These are phyloP conservation scores for Diutina pseudorugosa DNA, from an alignment of 1,139 yeast genomes.

Conservation along the genomic window DNA sequence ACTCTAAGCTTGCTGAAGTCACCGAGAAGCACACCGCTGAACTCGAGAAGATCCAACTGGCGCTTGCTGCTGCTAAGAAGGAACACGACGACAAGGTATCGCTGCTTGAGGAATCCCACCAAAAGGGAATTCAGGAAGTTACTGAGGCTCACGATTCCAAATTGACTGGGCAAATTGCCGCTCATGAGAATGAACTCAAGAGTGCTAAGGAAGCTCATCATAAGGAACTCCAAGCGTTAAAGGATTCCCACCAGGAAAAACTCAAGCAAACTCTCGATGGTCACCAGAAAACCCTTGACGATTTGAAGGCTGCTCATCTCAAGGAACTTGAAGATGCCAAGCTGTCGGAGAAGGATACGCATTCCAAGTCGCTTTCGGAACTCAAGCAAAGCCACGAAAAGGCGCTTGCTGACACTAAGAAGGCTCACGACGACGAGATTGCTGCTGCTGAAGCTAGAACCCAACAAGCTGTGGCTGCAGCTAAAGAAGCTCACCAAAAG, in stretches of 20 bases:
- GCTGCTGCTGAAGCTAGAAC: neutral
- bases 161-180: neutral
- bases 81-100: neutral
- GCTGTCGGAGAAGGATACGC: neutral
- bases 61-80: neutral
- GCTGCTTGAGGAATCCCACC: neutral
- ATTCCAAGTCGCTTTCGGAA: neutral
- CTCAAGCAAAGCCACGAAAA: neutral
- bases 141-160: slow-evolving; percentile 3
- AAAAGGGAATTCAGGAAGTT: slow-evolving; percentile 1
- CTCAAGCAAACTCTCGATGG: neutral
- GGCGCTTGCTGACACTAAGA: slow-evolving; percentile 4
- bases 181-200: neutral
- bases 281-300: neutral
- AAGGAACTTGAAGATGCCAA: neutral
- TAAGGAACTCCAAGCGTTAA: neutral
- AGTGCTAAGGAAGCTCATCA: neutral
- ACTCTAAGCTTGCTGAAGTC: neutral
- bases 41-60: slow-evolving; percentile 3
- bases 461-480: neutral
- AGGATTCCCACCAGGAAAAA: neutral
- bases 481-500: slow-evolving; percentile 2
- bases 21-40: slow-evolving; percentile 1
- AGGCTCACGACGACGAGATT: neutral
- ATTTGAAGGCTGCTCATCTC: neutral